Base-by-base conservation (phyloP, 345 rosid species). In the Citrus unshiu region DNA sequence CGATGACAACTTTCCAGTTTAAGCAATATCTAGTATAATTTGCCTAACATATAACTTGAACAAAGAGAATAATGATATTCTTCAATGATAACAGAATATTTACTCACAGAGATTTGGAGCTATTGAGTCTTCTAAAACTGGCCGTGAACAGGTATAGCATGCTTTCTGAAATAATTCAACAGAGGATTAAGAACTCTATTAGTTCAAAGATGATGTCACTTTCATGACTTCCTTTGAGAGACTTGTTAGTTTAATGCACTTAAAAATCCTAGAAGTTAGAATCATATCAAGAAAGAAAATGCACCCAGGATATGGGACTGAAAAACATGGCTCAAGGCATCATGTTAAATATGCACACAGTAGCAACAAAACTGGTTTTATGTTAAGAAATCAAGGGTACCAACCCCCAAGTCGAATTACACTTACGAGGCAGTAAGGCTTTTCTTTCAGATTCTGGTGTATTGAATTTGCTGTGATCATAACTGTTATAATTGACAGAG, bases 91-190 rank as follows among this genome's bases (percentile, higher is more conserved):
- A 29, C 51, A 54, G 66, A 57, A 56, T 16, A 66, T 62, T 68
- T 77, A 88, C 97, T 91, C 87, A 93, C 97, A 91, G 72, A 90
- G 92, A 83, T 95, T 95, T 29, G 95, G 95, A 83, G 90, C 83
- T 61, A 89, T 84, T 43, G 86, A 89, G 76, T 91, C 95, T 77
- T 93, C 97, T 16, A 86, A 85, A 85, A 89, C 84, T 57, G 92
- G 85, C 62, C 79, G 90, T 14, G 92, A 89, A 84, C 98, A 95
- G 54, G 89, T 86, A 70, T 81, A 87, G 86, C 98, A 95, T 34
- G 86, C 86, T 87, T 95, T 95, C 98, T 95, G 94, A 77, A 54
- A 54, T 62, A 83, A 81, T 43, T 27, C 77, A 82, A 75, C 2
- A 77, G 71, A 72, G 78, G 80, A 69, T 68, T 71, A 70, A 74